Evolutionary conservation across 352 stramenopile genomes (phyloP).

Genomic region (Globisporangium cederbergense): DNA sequence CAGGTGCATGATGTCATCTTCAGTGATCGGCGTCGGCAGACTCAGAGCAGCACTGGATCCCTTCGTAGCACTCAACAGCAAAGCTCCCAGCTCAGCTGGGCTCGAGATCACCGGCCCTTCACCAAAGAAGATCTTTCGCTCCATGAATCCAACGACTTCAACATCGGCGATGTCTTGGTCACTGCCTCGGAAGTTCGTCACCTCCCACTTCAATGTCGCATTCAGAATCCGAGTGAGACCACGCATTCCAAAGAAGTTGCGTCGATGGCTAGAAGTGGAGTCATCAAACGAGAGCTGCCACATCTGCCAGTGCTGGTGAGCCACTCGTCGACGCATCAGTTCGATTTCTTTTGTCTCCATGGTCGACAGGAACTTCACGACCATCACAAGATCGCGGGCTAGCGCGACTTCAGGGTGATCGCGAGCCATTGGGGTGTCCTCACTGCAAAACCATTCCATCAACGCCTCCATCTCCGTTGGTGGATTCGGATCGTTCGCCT

Average conservation of each 20-base stretch:
- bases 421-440: constrained; percentile 69
- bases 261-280: constrained; percentile 56
- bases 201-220: constrained; percentile 77
- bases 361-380: constrained; percentile 86
- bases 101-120: constrained; percentile 83
- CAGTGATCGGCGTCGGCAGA: constrained; percentile 65
- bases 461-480: constrained; percentile 89
- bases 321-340: constrained; percentile 76
- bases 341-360: constrained; percentile 91
- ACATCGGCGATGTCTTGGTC: constrained; percentile 89
- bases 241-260: constrained; percentile 78
- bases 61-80: constrained; percentile 55
- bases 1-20: constrained; percentile 98
- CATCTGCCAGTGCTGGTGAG: constrained; percentile 79
- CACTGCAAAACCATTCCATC: constrained; percentile 87
- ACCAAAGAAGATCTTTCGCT: constrained; percentile 86
- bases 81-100: constrained; percentile 55
- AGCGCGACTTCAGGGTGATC: constrained; percentile 81
- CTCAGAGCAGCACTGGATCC: constrained; percentile 28
- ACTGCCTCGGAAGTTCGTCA: constrained; percentile 82
- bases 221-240: constrained; percentile 65
- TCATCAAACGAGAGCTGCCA: constrained; percentile 91
- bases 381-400: constrained; percentile 74
- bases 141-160: constrained; percentile 85
- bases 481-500: constrained; percentile 70